Base-by-base conservation (phyloP, 2,329 filamentous ascomycete species). In the Escovopsis sp. region DNA sequence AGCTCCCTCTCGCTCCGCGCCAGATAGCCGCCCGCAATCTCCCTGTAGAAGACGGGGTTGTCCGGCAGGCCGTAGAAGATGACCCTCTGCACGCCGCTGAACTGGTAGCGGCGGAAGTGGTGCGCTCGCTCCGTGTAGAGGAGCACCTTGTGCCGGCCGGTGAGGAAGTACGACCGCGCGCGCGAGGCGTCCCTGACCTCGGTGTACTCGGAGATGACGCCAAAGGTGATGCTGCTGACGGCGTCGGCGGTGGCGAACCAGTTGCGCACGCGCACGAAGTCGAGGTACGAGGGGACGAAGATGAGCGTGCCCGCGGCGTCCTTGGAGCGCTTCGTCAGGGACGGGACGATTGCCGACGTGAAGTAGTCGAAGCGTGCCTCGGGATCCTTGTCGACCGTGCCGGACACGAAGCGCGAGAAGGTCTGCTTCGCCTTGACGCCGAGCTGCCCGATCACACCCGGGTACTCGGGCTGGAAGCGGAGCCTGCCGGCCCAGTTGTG, bases 61-160 rank as follows among this genome's bases (percentile, higher is more conserved):
- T 96, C 89, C 0, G 91, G 91, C 30, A 95, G 61, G 1, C 80
- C 83, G 59, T 96, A 96, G 69, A 94, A 82, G 41, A 95, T 72
- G n/a, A 96, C 75, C 35, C 80, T 72, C 59, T 80, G 80, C 12
- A 91, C 86, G 19, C 91, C 91, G 33, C 77, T 74, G 42, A 98
- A 71, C 50, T 76, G 74, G 56, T 91, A 87, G n/a, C 91, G 74
- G 40, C 86, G 78, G 69, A 96, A 96, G 62, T 98, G 91, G 62
- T 98, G 91, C n/a, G 88, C 85, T 45, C 91, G 80, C 59, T 94
- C 89, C 2, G 88, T 93, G 64, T 96, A 98, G 12, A 98, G 68
- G 34, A 98, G 64, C 15, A 96, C 73, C 18, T 77, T 77, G 57
- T 95, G 84, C 12, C 87, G 73, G 5, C 88, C 91, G 34, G 69